phyloP scores from a whole-genome alignment of 768 basidiomycete genomes.

The Hericium erinaceus region DNA sequence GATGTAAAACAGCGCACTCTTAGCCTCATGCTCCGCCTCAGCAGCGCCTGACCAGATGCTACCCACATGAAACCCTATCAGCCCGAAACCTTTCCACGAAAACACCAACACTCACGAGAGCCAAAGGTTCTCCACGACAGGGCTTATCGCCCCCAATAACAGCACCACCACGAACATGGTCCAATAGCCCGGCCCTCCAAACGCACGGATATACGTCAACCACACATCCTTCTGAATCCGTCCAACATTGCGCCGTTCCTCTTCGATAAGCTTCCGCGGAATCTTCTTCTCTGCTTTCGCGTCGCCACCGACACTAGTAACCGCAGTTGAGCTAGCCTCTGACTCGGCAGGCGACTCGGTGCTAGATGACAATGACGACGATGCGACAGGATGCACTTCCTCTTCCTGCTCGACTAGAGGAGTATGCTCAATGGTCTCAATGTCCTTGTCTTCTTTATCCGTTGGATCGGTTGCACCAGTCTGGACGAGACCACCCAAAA shows the following conservation, averaged over 20 bases:
- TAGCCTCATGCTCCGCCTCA: constrained; percentile 13
- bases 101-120: constrained; percentile 19
- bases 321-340: constrained; percentile 37
- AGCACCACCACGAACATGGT: constrained; percentile 26
- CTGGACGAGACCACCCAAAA: constrained; percentile 60
- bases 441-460: constrained; percentile 30
- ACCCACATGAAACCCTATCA: background rate
- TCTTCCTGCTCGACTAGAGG: constrained; percentile 13
- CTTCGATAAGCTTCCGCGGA: constrained; percentile 77
- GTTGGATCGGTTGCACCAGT: constrained; percentile 31
- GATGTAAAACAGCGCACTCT: constrained; percentile 46
- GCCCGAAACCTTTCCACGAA: constrained; percentile 1
- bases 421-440: constrained; percentile 20
- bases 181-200: constrained; percentile 32
- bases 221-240: constrained; percentile 37
- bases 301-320: constrained; percentile 22
- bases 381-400: constrained; percentile 24
- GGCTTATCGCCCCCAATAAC: constrained; percentile 29
- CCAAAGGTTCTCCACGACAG: constrained; percentile 43
- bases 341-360: constrained; percentile 10
- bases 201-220: constrained; percentile 33
- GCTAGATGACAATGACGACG: background rate
- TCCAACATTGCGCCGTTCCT: constrained; percentile 42
- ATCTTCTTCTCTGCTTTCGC: constrained; percentile 34
- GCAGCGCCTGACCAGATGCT: constrained; percentile 33